phyloP scores from a whole-genome alignment of 768 basidiomycete genomes.

The Megacollybia marginata region DNA sequence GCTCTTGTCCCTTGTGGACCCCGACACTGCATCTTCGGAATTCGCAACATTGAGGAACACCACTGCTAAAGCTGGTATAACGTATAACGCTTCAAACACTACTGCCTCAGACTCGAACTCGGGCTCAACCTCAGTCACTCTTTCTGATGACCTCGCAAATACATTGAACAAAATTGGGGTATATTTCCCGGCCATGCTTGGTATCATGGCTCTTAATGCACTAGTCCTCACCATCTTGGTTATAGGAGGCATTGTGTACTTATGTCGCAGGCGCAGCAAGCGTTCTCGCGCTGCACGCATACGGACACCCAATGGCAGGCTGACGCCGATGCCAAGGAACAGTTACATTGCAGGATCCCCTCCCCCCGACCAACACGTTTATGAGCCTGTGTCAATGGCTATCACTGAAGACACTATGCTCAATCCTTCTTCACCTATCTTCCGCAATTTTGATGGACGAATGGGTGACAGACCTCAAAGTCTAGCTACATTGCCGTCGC shows the following conservation, averaged over 20 bases:
- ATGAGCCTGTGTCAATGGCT: conserved; percentile 54
- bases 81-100: conserved; percentile 47
- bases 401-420: conserved; percentile 40
- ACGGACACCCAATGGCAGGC: conserved; percentile 32
- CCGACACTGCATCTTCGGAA: conserved; percentile 60
- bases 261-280: conserved; percentile 38
- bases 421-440: conserved; percentile 53
- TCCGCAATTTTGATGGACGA: conserved; percentile 34
- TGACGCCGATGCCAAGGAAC: conserved; percentile 46
- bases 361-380: conserved; percentile 33
- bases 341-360: conserved; percentile 30
- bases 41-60: conserved; percentile 68
- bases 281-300: conserved; percentile 15
- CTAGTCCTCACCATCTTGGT: conserved; percentile 54
- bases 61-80: conserved; percentile 56
- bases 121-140: conserved; percentile 34
- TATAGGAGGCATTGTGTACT: conserved; percentile 43
- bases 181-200: conserved; percentile 69
- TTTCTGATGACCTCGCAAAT: conserved; percentile 50
- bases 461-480: conserved; percentile 32
- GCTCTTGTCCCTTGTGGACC: conserved; percentile 61
- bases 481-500: conserved; percentile 12
- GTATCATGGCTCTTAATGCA: conserved; percentile 71
- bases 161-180: conserved; percentile 57
- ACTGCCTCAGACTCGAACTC: conserved; percentile 27